phyloP scores from a whole-genome alignment of 2,329 filamentous ascomycete genomes.

The Dactylellina sp. region DNA sequence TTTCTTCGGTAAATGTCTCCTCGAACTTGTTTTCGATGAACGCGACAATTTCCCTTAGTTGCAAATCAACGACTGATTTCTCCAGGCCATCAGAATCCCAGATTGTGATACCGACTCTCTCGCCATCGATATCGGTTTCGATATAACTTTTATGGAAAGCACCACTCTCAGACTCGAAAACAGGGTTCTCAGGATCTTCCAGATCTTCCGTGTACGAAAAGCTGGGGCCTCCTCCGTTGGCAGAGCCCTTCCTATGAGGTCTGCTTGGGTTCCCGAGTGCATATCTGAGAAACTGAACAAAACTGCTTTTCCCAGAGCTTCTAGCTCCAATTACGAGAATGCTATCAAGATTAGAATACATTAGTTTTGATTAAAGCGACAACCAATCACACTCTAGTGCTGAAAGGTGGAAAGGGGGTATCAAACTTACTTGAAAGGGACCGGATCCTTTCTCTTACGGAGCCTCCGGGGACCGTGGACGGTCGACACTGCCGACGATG shows the following conservation, averaged over 20 bases:
- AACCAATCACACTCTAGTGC: neutral
- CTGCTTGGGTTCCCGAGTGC: slow-evolving; percentile 75
- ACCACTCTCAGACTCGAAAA: slow-evolving; percentile 63
- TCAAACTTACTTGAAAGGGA: slow-evolving; percentile 90
- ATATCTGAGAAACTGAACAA: slow-evolving; percentile 92
- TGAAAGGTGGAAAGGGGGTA: slow-evolving; percentile 5
- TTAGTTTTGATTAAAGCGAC: slow-evolving; percentile 1
- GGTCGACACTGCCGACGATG: slow-evolving; percentile 82
- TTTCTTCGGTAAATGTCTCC: slow-evolving; percentile 96
- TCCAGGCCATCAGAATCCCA: slow-evolving; percentile 98
- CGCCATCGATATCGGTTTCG: slow-evolving; percentile 92
- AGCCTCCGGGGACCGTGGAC: slow-evolving; percentile 93
- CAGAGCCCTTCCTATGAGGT: slow-evolving; percentile 70
- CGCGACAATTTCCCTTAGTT: slow-evolving; percentile 87
- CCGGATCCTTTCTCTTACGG: slow-evolving; percentile 94
- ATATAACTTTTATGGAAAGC: slow-evolving; percentile 76
- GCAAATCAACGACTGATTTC: slow-evolving; percentile 93
- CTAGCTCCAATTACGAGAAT: slow-evolving; percentile 90
- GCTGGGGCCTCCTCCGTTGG: slow-evolving; percentile 20
- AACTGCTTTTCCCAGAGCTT: slow-evolving; percentile 92
- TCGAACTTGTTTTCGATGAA: slow-evolving; percentile 99
- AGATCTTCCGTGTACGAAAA: slow-evolving; percentile 57
- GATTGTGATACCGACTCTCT: slow-evolving; percentile 89
- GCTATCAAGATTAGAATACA: slow-evolving; percentile 67
- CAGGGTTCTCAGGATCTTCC: slow-evolving; percentile 43